Base-by-base conservation (phyloP, 768 basidiomycete genomes). In the Auricularia auricula-judae region DNA sequence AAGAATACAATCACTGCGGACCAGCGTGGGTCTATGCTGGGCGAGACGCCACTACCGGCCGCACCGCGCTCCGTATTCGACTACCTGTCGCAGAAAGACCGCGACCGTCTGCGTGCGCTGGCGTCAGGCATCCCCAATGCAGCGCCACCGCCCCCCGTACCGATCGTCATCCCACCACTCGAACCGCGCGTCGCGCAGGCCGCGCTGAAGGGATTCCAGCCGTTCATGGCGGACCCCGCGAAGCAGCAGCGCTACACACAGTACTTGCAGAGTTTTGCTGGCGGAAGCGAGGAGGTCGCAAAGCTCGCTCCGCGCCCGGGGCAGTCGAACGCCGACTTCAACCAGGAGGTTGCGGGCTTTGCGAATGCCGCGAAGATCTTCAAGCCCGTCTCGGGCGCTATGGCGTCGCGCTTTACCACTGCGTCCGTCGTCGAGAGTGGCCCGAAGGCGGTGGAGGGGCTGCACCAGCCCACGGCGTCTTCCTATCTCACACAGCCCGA, bases 331-430 rank as follows among this genome's bases (percentile, higher is more conserved):
- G 85, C 89, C 35, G 84, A 84, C 23, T 91, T 91, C 73, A 84
- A 88, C 69, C 86, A 86, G 67, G 97, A 99, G 73, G 76, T 96
- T 36, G 79, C 79, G 51, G 93, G 96, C 69, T 98, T 93, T 67
- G 84, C 90, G 2, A 91, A 93, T 72, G 82, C 93, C 0, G 96
- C 96, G 0, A 76, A 82, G 33, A 83, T 98, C 35, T 98, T 98
- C 78, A 93, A 93, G 70, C 97, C 97, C 0, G 84, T 95, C 68
- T 84, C 86, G 0, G 91, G 89, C 2, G 91, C 92, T 16, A 98
- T 98, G 91, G 93, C 93, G 0, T 88, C 86, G 23, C 83, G 96
- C n/a, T 98, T 98, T 74, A 93, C 89, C 4, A 88, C 84, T 64
- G 91, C 91, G 0, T 82, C 83, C 0, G 80, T 86, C 14, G 75